Percentiles rank a stretch among this genome's conserved stretches.
phyloP scores from a whole-genome alignment of 2,329 filamentous ascomycete genomes.

The Aspergillus fructus region DNA sequence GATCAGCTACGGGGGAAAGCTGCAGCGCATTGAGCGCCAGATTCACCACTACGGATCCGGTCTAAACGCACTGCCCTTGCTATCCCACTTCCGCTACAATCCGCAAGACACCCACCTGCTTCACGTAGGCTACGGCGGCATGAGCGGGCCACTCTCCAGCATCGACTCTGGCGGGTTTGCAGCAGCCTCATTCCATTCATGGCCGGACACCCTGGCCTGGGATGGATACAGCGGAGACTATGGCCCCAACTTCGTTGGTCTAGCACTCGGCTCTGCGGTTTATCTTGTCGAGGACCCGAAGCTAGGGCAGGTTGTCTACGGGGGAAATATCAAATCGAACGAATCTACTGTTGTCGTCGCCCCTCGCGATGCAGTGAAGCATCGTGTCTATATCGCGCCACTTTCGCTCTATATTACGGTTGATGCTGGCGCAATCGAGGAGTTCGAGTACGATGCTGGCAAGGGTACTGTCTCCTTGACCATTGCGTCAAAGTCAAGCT shows the following conservation, averaged over 20 bases:
- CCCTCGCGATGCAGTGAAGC: background rate
- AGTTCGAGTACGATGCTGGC: background rate
- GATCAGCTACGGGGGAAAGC: constrained; percentile 41
- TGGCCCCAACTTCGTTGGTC: constrained; percentile 54
- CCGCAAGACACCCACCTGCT: constrained; percentile 52
- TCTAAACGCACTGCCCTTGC: constrained; percentile 57
- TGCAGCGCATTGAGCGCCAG: constrained; percentile 47
- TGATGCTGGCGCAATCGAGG: background rate
- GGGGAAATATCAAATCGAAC: constrained; percentile 36
- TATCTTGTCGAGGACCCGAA: constrained; percentile 50
- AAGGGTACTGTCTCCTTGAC: background rate
- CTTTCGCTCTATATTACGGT: background rate
- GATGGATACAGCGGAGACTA: constrained; percentile 60
- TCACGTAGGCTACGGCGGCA: constrained; percentile 56
- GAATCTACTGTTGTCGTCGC: background rate
- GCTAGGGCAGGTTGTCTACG: constrained; percentile 52
- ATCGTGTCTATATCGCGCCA: background rate
- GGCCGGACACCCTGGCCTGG: constrained; percentile 56
- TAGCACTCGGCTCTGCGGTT: constrained; percentile 50
- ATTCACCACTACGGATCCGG: constrained; percentile 63
- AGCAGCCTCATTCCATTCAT: constrained; percentile 58
- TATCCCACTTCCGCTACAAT: constrained; percentile 51
- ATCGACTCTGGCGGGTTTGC: constrained; percentile 57
- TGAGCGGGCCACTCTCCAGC: constrained; percentile 54
- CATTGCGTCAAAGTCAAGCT: background rate